phyloP scores from a whole-genome alignment of 2,329 filamentous ascomycete species.

The Gyromitra esculenta region DNA sequence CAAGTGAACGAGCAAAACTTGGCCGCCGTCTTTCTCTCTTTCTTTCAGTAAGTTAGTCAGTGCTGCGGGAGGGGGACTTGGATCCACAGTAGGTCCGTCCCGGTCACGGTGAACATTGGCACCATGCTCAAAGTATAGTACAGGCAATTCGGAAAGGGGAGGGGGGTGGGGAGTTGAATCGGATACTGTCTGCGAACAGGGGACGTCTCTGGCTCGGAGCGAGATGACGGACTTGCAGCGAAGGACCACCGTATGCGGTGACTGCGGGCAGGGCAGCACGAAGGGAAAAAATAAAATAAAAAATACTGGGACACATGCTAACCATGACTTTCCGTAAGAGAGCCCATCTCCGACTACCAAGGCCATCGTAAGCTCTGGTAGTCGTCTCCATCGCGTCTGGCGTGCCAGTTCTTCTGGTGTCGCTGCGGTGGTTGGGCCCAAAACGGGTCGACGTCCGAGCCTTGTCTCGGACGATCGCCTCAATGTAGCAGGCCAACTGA shows the following conservation, averaged over 20 bases:
- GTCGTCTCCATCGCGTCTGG: slow-evolving; percentile 37
- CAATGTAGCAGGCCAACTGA: slow-evolving; percentile 46
- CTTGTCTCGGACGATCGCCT: slow-evolving; percentile 37
- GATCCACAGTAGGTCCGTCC: slow-evolving; percentile 44
- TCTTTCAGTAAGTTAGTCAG: slow-evolving; percentile 29
- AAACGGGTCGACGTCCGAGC: slow-evolving; percentile 30
- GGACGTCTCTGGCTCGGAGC: slow-evolving; percentile 37
- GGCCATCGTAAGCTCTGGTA: slow-evolving; percentile 34
- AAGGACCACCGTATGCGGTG: slow-evolving; percentile 42
- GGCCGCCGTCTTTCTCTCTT: slow-evolving; percentile 26
- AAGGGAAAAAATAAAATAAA: slow-evolving; percentile 37
- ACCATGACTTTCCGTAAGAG: slow-evolving; percentile 48
- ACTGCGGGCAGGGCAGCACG: slow-evolving; percentile 25
- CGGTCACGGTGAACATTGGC: slow-evolving; percentile 43
- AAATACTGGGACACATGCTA: slow-evolving; percentile 35
- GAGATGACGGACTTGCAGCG: slow-evolving; percentile 47
- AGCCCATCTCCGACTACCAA: slow-evolving; percentile 49
- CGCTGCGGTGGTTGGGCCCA: slow-evolving; percentile 30
- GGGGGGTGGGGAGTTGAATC: slow-evolving; percentile 35
- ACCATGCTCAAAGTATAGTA: slow-evolving; percentile 39
- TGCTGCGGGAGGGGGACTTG: slow-evolving; percentile 41
- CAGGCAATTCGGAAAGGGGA: slow-evolving; percentile 41
- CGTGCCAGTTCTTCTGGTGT: slow-evolving; percentile 31
- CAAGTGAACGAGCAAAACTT: slow-evolving; percentile 34
- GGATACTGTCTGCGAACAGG: slow-evolving; percentile 36